Evolutionary conservation across 2,329 filamentous ascomycete species (phyloP), one percentile per base, ranked within the genome.

Genomic region (Trichoderma afroharzianum): DNA sequence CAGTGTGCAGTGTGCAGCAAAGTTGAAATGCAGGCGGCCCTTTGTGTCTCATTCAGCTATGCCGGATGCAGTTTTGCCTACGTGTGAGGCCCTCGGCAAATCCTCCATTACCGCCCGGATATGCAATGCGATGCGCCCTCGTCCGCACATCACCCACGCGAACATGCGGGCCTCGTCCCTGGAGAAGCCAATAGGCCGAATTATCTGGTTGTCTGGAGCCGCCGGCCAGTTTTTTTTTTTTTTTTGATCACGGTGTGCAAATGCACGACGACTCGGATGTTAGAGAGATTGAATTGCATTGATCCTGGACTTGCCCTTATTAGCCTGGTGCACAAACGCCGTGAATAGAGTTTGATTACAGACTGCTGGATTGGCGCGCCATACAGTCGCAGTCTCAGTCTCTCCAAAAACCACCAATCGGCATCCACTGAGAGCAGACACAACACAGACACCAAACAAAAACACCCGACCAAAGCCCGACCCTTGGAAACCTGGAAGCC

Each of bases 111-210:
- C 53, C 53, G 64, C 53, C 64, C 64, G 64, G 53, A 68, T 68
- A 67, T 67, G 63, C 63, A 28, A 59, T 68, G 64, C 64, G 36
- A 59, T 68, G 53, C 26, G 43, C 26, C 3, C 11, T 68, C 64
- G 33, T 68, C 53, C 64, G 64, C 64, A 59, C 24, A 68, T 68
- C 53, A 58, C 53, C 64, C 64, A 68, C 64, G 64, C 64, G 53
- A 68, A 36, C 64, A 59, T 68, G 64, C 64, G 64, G 64, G 33
- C 64, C 64, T 58, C 64, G 33, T 33, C 32, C 53, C 53, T 59
- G 53, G 33, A 14, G 33, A 32, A 47, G 24, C 55, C 64, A 68
- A 68, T 59, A 47, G 64, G 53, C 53, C 26, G 26, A 43, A 28
- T n/a, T 47, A 39, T 18, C 7, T 39, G 36, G 15, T 50, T 50